A percentile compares a stretch with the other conserved stretches of the same genome.
Conservation (phyloP, 805 yeast genomes). For the Metschnikowia lunata region DNA sequence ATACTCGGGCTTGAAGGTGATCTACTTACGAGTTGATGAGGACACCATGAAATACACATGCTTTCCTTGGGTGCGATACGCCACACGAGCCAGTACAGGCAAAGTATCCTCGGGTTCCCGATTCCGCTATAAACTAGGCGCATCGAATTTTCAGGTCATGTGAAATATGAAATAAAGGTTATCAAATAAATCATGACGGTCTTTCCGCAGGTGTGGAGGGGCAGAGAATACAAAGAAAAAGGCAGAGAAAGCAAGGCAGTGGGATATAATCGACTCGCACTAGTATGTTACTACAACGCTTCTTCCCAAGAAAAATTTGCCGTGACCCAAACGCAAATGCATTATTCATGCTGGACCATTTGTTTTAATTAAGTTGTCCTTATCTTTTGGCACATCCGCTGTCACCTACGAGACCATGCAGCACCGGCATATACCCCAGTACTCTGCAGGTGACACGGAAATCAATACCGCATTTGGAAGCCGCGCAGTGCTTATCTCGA, state of each 20-base stretch:
- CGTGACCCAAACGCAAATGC: too few relatives aligned
- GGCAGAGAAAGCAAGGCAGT: too few relatives aligned
- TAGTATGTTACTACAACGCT: too few relatives aligned
- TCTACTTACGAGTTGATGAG: constrained; percentile 63
- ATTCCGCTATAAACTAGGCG: constrained; percentile 17
- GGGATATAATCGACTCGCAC: too few relatives aligned
- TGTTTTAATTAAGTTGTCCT: too few relatives aligned
- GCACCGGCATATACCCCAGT: neutral
- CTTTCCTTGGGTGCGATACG: constrained; percentile 76
- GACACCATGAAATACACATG: constrained; percentile 56
- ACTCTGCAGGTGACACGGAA: constrained; percentile 7
- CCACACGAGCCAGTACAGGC: constrained; percentile 20
- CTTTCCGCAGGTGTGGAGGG: too few relatives aligned
- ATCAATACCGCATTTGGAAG: constrained; percentile 9
- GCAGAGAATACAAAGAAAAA: too few relatives aligned
- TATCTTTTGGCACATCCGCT: too few relatives aligned
- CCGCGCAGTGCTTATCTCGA: constrained; percentile 11
- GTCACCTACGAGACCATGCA: too few relatives aligned
- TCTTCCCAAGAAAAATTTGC: too few relatives aligned
- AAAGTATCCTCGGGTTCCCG: neutral
- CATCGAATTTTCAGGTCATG: constrained; percentile 1
- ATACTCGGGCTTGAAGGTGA: constrained; percentile 63
- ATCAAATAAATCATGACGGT: too few relatives aligned
- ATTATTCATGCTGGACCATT: too few relatives aligned
- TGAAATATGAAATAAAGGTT: neutral